Conservation (phyloP, 2,329 filamentous ascomycete genomes). For the Alternaria postmessia region DNA sequence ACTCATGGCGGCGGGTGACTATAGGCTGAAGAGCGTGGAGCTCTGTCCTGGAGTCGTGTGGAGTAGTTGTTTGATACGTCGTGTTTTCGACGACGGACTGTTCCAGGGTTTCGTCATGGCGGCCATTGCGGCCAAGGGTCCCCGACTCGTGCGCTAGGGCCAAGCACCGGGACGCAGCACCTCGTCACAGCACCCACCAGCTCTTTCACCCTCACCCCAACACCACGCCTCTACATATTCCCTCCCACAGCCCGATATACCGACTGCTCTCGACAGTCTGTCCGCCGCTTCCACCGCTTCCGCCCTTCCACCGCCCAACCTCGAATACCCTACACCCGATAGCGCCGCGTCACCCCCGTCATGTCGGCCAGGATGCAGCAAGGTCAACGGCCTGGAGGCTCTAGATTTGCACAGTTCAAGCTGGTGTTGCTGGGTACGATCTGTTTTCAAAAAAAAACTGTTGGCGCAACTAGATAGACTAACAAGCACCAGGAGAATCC, state of each 20-base stretch:
- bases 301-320: too few relatives aligned
- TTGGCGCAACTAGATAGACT: conserved; percentile 15
- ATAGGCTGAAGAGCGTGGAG: not conserved
- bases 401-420: conserved; percentile 98
- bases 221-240: conserved; percentile 1
- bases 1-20: conserved; percentile 52
- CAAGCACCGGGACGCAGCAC: conserved; percentile 20
- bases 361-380: conserved; percentile 90
- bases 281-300: too few relatives aligned
- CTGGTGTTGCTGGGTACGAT: conserved; percentile 91
- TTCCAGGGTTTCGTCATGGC: conserved; percentile 28
- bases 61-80: not conserved
- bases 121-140: conserved; percentile 18
- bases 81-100: conserved; percentile 7
- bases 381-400: conserved; percentile 67
- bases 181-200: conserved; percentile 23
- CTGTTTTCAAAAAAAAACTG: too few relatives aligned
- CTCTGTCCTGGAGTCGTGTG: not conserved
- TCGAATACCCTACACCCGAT: conserved; percentile 5
- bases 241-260: conserved; percentile 8
- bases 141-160: conserved; percentile 16
- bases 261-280: not conserved
- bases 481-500: conserved; percentile 79
- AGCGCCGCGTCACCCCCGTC: conserved; percentile 41
- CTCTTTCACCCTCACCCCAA: conserved; percentile 20